Conservation (phyloP, 1,284 basidiomycete species). For the Cutaneotrichosporon spelunceum region DNA sequence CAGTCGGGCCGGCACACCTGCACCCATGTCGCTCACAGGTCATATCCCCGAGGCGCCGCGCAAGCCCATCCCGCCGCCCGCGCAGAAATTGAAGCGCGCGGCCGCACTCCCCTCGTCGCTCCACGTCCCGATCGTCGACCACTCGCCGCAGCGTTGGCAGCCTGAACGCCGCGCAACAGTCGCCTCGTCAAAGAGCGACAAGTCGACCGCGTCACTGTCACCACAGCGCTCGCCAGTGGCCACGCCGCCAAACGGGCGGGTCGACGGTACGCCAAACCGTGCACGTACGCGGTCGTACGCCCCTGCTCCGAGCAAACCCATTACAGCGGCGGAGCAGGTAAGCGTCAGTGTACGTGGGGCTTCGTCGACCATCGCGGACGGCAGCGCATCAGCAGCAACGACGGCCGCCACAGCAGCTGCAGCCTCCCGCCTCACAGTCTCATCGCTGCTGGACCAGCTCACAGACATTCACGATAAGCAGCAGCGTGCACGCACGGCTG, state of each 20-base stretch:
- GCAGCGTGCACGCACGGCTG: constrained; percentile 67
- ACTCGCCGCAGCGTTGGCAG: neutral
- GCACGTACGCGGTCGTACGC: constrained; percentile 29
- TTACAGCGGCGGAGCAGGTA: constrained; percentile 43
- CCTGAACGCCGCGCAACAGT: neutral
- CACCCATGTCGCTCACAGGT: constrained; percentile 44
- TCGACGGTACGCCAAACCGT: neutral
- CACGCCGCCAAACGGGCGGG: constrained; percentile 5
- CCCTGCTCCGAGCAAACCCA: constrained; percentile 50
- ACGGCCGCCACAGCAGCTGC: constrained; percentile 17
- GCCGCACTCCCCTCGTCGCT: constrained; percentile 4
- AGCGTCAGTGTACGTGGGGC: constrained; percentile 45
- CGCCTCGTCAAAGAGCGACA: neutral
- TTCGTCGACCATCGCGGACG: constrained; percentile 20
- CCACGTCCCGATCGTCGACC: constrained; percentile 8
- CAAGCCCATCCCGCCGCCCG: neutral
- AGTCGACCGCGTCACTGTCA: constrained; percentile 7
- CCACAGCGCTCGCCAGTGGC: constrained; percentile 3
- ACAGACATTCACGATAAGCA: constrained; percentile 80
- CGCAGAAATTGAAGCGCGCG: constrained; percentile 1
- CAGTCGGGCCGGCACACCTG: constrained; percentile 50
- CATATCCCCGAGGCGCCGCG: constrained; percentile 14
- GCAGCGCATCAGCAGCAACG: neutral
- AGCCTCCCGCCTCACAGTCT: constrained; percentile 64
- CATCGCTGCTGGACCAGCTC: constrained; percentile 71